Evolutionary conservation across 2,329 filamentous ascomycete species (phyloP), one percentile per base, ranked within the genome.

Genomic region (Alternaria gansuensis): DNA sequence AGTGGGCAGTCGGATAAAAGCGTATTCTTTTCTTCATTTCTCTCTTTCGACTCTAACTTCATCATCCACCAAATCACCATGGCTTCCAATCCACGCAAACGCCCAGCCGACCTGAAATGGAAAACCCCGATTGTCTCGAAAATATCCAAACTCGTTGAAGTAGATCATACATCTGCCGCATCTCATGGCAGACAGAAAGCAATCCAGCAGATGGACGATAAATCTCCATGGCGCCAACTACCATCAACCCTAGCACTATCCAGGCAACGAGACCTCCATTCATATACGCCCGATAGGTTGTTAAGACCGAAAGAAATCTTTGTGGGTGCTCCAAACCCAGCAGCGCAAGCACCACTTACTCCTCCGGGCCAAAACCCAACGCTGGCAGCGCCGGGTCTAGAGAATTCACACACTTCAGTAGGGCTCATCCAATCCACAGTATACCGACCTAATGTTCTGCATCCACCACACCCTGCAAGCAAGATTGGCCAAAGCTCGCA

Each of bases 401-500:
- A 39, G 36, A 39, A 13, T 11, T 9, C 17, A 39, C 36, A 0
- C 17, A 6, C 31, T 33, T 13, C 31, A 5, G 14, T 14, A 33
- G 10, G 31, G 31, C 31, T 13, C 31, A 33, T 33, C 11, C 11
- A 13, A 33, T 33, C 2, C 11, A 14, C 11, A 33, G 14, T 10
- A 39, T 39, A 39, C 37, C 21, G 23, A 23, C 17, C 37, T 13
- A 10, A 17, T 23, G 17, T 23, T 6, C 17, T 39, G 9, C 17
- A 39, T 39, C 37, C 4, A 4, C 17, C 37, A 23, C 72, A 74
- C 54, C 61, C 65, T 1, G 57, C 66, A 9, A 67, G 63, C 41
- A 61, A 60, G 21, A 34, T 70, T 36, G 65, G 69, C 7, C 56
- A 66, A 33, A 57, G 66, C 50, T 71, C 71, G 41, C 67, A 70